phyloP scores from a whole-genome alignment of 2,329 filamentous ascomycete genomes.

The Aspergillus sp. region DNA sequence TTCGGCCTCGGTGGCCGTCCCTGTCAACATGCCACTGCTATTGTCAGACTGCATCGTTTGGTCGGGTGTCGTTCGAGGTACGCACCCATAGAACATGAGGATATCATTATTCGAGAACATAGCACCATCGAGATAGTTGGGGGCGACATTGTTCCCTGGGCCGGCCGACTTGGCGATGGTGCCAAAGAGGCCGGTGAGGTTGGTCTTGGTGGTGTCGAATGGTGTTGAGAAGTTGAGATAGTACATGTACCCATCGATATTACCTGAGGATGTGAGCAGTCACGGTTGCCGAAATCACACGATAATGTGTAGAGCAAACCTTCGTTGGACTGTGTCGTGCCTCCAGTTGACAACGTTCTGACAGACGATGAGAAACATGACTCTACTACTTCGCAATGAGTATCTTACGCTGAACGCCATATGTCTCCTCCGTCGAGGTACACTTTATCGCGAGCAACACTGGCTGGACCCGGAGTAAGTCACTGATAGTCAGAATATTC shows the following conservation, averaged over 20 bases:
- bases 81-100: constrained; percentile 62
- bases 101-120: constrained; percentile 65
- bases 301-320: neutral
- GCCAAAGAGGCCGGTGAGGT: constrained; percentile 54
- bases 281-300: neutral
- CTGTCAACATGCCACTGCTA: constrained; percentile 46
- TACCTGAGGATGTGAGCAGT: constrained; percentile 32
- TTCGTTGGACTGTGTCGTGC: neutral
- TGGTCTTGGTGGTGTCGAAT: constrained; percentile 52
- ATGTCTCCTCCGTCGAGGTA: constrained; percentile 65
- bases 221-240: constrained; percentile 58
- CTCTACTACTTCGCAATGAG: neutral
- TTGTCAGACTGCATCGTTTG: neutral
- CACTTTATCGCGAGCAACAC: constrained; percentile 59
- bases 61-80: neutral
- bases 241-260: constrained; percentile 54
- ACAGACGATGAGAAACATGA: too few species aligned
- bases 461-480: constrained; percentile 42
- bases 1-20: constrained; percentile 31
- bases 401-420: constrained; percentile 48
- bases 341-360: neutral
- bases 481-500: neutral
- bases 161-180: constrained; percentile 50
- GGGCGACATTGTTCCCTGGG: constrained; percentile 51
- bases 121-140: constrained; percentile 61